Evolutionary conservation across 1,139 yeast genomes (phyloP).

Genomic region (Saccharomyces hybrid): DNA sequence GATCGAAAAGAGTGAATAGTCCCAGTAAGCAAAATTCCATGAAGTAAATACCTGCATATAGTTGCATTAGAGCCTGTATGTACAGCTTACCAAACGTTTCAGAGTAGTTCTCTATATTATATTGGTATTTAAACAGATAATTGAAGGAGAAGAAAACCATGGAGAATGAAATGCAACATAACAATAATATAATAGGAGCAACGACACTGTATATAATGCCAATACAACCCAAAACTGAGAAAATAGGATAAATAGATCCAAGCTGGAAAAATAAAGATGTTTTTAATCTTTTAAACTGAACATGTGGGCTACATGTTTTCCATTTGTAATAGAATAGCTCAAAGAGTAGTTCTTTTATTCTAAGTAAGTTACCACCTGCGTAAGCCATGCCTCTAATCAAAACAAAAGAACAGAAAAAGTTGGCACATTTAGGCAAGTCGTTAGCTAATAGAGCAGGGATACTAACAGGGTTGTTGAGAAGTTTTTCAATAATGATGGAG

Average conservation of each 20-base stretch:
- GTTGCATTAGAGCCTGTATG: conserved; percentile 65
- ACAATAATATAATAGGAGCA: conserved; percentile 66
- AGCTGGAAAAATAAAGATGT: conserved; percentile 46
- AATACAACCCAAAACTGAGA: conserved; percentile 68
- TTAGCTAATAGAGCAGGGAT: conserved; percentile 64
- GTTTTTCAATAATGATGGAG: conserved; percentile 55
- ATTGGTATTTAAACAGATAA: conserved; percentile 54
- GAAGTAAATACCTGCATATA: conserved; percentile 73
- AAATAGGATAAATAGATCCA: conserved; percentile 74
- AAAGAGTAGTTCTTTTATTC: conserved; percentile 43
- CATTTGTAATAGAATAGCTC: conserved; percentile 36
- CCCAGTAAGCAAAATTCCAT: conserved; percentile 74
- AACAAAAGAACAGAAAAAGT: conserved; percentile 69
- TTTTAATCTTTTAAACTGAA: conserved; percentile 42
- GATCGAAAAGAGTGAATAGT: conserved; percentile 53
- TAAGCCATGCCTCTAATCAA: conserved; percentile 66
- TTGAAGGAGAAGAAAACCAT: conserved; percentile 60
- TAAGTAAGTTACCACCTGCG: conserved; percentile 59
- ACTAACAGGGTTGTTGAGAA: conserved; percentile 63
- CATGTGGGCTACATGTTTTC: conserved; percentile 53
- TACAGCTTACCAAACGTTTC: conserved; percentile 68
- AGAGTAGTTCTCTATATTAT: conserved; percentile 41
- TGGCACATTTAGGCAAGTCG: conserved; percentile 74
- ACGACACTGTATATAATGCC: conserved; percentile 69
- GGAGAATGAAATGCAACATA: conserved; percentile 51